A percentile compares a stretch with the other conserved stretches of the same genome.
Conservation (phyloP, 768 basidiomycete genomes). For the Boletus reticuloceps region DNA sequence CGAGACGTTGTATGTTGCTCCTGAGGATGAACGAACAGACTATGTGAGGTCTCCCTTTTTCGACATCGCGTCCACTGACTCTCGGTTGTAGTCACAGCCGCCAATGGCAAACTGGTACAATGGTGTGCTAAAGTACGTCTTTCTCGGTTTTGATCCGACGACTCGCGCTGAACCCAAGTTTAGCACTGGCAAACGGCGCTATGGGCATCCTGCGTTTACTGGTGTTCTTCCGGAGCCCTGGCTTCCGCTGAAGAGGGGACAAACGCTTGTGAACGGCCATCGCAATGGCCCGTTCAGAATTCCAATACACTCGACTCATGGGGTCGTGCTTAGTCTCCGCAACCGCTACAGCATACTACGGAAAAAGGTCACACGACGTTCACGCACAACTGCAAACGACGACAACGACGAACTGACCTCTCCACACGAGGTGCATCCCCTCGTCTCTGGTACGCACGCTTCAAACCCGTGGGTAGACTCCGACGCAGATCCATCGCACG, state of each 20-base stretch:
- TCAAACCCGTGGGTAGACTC: conserved; percentile 66
- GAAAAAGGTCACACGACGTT: conserved; percentile 26
- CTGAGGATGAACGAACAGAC: conserved; percentile 89
- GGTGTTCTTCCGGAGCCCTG: conserved; percentile 92
- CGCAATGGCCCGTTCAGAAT: conserved; percentile 34
- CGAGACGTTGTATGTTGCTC: conserved; percentile 92
- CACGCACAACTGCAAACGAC: conserved; percentile 4
- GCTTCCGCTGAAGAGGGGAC: conserved; percentile 86
- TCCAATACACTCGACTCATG: conserved; percentile 47
- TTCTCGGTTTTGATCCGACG: not conserved
- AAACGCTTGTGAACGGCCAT: conserved; percentile 61
- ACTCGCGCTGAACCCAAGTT: conserved; percentile 2
- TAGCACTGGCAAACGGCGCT: conserved; percentile 92
- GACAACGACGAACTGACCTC: not conserved
- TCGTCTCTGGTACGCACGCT: conserved; percentile 24
- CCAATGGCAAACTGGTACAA: conserved; percentile 95
- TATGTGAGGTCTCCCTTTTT: conserved; percentile 50
- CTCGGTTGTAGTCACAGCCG: conserved; percentile 71
- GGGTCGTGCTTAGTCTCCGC: conserved; percentile 80
- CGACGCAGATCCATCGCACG: conserved; percentile 15
- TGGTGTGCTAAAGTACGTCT: conserved; percentile 81
- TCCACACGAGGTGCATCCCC: conserved; percentile 19
- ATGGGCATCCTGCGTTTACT: conserved; percentile 94
- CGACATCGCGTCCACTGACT: conserved; percentile 2
- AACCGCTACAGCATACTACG: conserved; percentile 62